Evolutionary conservation across 805 yeast species (phyloP), one percentile per base, ranked within the genome.

Genomic region (Candida coleopterorum): DNA sequence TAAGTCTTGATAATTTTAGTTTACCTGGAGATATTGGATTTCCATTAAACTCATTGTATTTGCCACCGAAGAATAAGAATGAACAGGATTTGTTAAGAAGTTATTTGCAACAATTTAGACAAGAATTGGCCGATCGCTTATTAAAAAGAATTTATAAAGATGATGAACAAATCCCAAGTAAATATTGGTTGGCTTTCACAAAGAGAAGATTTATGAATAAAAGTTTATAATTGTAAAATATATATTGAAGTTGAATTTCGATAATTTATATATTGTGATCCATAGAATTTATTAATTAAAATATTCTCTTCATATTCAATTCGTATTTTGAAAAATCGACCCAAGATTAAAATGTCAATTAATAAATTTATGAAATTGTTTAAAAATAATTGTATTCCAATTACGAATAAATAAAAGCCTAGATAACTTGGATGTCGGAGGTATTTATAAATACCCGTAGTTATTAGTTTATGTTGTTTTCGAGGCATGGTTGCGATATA

Each of bases 131-230:
- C 10, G 74, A 76, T 47, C 74, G 98, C 45, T 74, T 93, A 55
- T 70, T 90, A 47, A 76, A 72, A 48, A 74, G 88, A 53, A 68
- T 93, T 29, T 87, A 85, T 56, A 53, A 18, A 12, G 77, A 74
- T 35, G 40, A 39, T 10, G 67, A 64, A 34, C 53, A 64, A 8
- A 45, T 43, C 18, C 97, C 98, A 25, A 83, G 90, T 50, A 93
- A 90, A 61, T 81, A 75, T 65, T 93, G 99, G 99, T 66, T 93
- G 52, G 96, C 97, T 2, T 93, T 93, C 61, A 85, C 96, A 26
- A 81, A 93, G 66, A 83, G 95, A 64, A 79, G 86, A 58, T 93
- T 93, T 59, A 93, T 93, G 98, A 93, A 93, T 67, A 86, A 89
- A 62, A 76, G 84, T 48, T 71, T 86, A 50, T 82, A 55, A 25